phyloP scores from a whole-genome alignment of 2,329 filamentous ascomycete species.

The Amylocarpus encephaloides region DNA sequence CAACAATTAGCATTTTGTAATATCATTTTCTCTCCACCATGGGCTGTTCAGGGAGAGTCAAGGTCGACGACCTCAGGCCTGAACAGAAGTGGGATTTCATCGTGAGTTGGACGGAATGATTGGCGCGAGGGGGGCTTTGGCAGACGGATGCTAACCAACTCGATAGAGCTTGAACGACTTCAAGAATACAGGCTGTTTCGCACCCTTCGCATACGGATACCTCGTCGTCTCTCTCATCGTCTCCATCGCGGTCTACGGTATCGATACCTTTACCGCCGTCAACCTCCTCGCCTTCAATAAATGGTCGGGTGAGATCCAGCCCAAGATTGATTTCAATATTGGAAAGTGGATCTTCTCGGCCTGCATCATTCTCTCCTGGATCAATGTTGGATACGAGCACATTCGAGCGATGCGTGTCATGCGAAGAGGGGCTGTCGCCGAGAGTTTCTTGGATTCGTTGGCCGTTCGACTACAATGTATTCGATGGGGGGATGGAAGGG shows the following conservation, averaged over 20 bases:
- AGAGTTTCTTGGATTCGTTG: slow-evolving; percentile 84
- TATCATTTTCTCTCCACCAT: slow-evolving; percentile 41
- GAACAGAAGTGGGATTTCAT: slow-evolving; percentile 97
- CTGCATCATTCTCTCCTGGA: slow-evolving; percentile 85
- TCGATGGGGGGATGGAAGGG: slow-evolving; percentile 65
- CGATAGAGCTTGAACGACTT: slow-evolving; percentile 64
- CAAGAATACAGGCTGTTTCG: slow-evolving; percentile 71
- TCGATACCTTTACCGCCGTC: slow-evolving; percentile 90
- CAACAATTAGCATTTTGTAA: slow-evolving; percentile 12
- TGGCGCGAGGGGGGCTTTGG: not conserved
- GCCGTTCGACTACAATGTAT: slow-evolving; percentile 80
- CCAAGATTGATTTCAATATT: slow-evolving; percentile 67
- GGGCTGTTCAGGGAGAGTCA: slow-evolving; percentile 59
- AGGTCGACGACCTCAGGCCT: slow-evolving; percentile 59
- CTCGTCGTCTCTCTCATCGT: slow-evolving; percentile 74
- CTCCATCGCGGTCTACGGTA: slow-evolving; percentile 76
- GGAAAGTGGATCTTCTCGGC: slow-evolving; percentile 93
- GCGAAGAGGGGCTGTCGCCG: slow-evolving; percentile 75
- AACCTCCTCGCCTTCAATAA: slow-evolving; percentile 83
- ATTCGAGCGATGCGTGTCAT: slow-evolving; percentile 76
- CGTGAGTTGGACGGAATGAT: slow-evolving; percentile 42
- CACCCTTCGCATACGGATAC: slow-evolving; percentile 74
- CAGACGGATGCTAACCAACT: slow-evolving; percentile 6
- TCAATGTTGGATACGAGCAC: slow-evolving; percentile 76
- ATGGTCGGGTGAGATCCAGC: slow-evolving; percentile 80